Evolutionary conservation across 2,329 filamentous ascomycete species (phyloP).

Genomic region (Penicillium sclerotigenum): DNA sequence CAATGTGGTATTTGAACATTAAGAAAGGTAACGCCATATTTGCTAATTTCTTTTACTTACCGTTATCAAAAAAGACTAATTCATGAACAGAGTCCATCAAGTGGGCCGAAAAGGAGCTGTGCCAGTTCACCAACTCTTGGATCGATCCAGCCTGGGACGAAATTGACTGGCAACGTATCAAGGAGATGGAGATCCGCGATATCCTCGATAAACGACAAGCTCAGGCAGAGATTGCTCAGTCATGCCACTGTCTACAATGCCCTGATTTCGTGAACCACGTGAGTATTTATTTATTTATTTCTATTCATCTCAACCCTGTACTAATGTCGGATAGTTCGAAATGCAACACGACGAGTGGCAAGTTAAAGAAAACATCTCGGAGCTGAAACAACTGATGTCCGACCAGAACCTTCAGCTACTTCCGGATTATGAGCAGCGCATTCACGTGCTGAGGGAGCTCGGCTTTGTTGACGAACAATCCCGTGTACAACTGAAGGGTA

Average conservation of each 20-base stretch:
- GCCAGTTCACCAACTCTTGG: slow-evolving; percentile 71
- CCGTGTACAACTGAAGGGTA: slow-evolving; percentile 92
- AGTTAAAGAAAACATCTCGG: slow-evolving; percentile 87
- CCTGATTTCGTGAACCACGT: slow-evolving; percentile 83
- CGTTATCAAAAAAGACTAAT: slow-evolving; percentile 12
- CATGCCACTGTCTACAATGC: slow-evolving; percentile 66
- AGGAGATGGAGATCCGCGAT: slow-evolving; percentile 77
- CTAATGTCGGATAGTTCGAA: slow-evolving; percentile 61
- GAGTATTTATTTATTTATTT: slow-evolving; percentile 48
- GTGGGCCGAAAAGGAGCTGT: slow-evolving; percentile 66
- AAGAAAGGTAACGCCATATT: slow-evolving; percentile 44
- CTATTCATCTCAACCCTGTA: neutral
- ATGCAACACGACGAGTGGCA: slow-evolving; percentile 98
- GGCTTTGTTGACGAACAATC: slow-evolving; percentile 84
- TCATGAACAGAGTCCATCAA: slow-evolving; percentile 47
- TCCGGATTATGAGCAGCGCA: slow-evolving; percentile 93
- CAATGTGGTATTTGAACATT: slow-evolving; percentile 48
- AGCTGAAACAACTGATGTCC: slow-evolving; percentile 83
- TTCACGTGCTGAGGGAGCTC: slow-evolving; percentile 85
- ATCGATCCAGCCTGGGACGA: slow-evolving; percentile 74
- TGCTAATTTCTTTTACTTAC: neutral
- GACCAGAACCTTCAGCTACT: slow-evolving; percentile 94
- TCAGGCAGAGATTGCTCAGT: slow-evolving; percentile 61
- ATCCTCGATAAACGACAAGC: slow-evolving; percentile 68
- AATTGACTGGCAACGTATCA: slow-evolving; percentile 75